Evolutionary conservation across 2,329 filamentous ascomycete species (phyloP), one percentile per base, ranked within the genome.

Genomic region (Trichophyton schoenleinii): DNA sequence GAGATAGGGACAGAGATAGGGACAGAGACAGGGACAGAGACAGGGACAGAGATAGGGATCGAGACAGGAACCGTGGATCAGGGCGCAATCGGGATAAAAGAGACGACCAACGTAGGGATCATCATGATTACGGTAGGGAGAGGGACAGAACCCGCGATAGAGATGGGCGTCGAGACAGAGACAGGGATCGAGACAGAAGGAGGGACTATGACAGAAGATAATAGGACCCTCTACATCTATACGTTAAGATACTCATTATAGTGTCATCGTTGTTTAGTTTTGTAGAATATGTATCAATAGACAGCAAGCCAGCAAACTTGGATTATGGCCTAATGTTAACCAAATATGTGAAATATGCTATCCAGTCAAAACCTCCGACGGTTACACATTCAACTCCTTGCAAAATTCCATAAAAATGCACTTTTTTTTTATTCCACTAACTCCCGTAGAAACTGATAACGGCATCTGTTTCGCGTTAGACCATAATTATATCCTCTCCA

Each of bases 401-500:
- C 7, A 9, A 15, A 52, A 52, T 13, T 18, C 48, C 48, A 31
- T 52, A 20, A 25, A 52, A 20, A n/a, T 25, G 20, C 7, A 52
- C 48, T 52, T 52, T 52, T 52, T 52, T 52, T 52, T 52, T 31
- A 31, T 31, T 52, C 7, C 11, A 25, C 9, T 22, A 28, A 25
- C 25, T 31, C 48, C 48, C 20, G 7, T 18, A 9, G 15, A 46
- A n/a, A 22, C 5, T n/a, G 11, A 46, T 20, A 18, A 46, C 7
- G 20, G n/a, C 9, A 46, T 28, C 20, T 20, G 7, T 18, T 9
- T 9, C 15, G 15, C n/a, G 22, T 44, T 68, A 73, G 58, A 74
- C 62, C 73, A 76, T 76, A 62, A 74, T 67, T 25, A 74, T 68
- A 67, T 76, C 74, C 64, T 74, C 71, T 64, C 69, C 68, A 57